Evolutionary conservation across 78 protist genomes (phyloP).

Genomic region (Andalucia godoyi): DNA sequence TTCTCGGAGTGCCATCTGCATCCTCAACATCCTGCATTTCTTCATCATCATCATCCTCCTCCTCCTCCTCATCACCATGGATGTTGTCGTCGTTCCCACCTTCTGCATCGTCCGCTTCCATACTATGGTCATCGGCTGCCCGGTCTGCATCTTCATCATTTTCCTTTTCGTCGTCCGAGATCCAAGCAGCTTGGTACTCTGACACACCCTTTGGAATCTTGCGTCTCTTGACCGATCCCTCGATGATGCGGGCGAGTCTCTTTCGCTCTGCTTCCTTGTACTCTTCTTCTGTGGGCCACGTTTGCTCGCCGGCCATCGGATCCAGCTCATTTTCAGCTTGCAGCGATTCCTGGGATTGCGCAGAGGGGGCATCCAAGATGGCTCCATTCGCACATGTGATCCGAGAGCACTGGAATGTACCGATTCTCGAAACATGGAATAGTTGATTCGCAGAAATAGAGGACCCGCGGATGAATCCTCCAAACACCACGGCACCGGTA

Average conservation of each 20-base stretch:
- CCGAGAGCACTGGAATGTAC: slow-evolving; percentile 44
- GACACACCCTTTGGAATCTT: slow-evolving; percentile 69
- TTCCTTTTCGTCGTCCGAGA: slow-evolving; percentile 24
- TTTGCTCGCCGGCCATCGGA: slow-evolving; percentile 23
- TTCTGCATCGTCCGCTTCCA: slow-evolving; percentile 42
- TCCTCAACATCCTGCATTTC: neutral
- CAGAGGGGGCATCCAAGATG: neutral
- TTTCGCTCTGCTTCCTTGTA: slow-evolving; percentile 21
- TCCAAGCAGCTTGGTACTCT: slow-evolving; percentile 69
- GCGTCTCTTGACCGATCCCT: slow-evolving; percentile 6
- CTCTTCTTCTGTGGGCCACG: slow-evolving; percentile 62
- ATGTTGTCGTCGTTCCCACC: neutral
- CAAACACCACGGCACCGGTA: neutral
- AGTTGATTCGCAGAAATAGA: slow-evolving; percentile 17
- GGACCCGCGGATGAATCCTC: slow-evolving; percentile 35
- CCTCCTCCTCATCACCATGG: slow-evolving; percentile 8
- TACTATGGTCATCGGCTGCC: neutral
- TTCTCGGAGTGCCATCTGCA: no score
- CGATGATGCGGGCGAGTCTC: neutral
- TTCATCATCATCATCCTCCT: neutral
- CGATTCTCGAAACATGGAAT: slow-evolving; percentile 48
- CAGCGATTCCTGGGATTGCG: neutral
- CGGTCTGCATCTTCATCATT: slow-evolving; percentile 1
- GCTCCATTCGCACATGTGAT: slow-evolving; percentile 8
- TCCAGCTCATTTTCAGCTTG: slow-evolving; percentile 22